phyloP scores from a whole-genome alignment of 2,329 filamentous ascomycete species.

The Paraphoma chrysanthemicola region DNA sequence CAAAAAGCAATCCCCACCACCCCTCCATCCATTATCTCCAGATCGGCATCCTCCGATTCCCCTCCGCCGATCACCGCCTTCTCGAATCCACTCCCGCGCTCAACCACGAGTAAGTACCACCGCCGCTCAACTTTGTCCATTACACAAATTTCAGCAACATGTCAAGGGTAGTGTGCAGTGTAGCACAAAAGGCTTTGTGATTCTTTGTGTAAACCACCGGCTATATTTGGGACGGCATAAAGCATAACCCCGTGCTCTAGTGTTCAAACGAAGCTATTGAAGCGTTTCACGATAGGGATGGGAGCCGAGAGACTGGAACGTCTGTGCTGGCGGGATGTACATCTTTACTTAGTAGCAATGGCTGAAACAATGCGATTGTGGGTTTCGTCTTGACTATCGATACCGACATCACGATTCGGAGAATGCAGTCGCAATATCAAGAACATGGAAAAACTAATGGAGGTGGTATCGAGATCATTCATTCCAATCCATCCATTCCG shows the following conservation, averaged over 20 bases:
- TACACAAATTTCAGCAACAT: too few relatives aligned
- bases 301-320: background rate
- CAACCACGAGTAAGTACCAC: background rate
- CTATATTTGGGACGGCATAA: too few relatives aligned
- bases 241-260: background rate
- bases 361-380: background rate
- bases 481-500: background rate
- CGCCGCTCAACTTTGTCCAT: too few relatives aligned
- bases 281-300: background rate
- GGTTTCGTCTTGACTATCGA: too few relatives aligned
- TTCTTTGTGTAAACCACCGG: background rate
- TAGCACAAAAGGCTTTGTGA: too few relatives aligned
- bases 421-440: background rate
- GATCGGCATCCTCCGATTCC: conserved; percentile 2
- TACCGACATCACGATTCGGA: background rate
- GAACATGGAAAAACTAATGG: background rate
- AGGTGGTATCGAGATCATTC: background rate
- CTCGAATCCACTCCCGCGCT: background rate
- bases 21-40: background rate
- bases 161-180: too few relatives aligned
- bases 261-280: background rate
- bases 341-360: background rate
- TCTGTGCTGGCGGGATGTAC: background rate
- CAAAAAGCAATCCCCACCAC: background rate
- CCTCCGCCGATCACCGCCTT: background rate